Evolutionary conservation across 106 monocot species (phyloP), one percentile per base, ranked within the genome.

Genomic region (Acanthochlamys bracteata): DNA sequence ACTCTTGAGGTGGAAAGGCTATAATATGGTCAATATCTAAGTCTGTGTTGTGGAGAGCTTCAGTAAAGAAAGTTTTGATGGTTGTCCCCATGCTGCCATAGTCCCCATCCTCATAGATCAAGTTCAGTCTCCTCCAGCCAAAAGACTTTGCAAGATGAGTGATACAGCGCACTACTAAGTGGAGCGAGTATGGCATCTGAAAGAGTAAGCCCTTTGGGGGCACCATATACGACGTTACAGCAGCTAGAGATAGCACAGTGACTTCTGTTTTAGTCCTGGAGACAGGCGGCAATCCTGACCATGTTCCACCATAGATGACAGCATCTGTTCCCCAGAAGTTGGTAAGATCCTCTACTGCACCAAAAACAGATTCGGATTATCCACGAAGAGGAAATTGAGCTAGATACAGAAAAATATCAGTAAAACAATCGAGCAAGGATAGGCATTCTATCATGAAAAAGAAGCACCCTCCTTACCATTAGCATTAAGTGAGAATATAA

Each of bases 41-140:
- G 17, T n/a, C 61, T 11, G 27, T 20, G 15, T 4, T n/a, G 24
- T 4, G 61, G 7, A 61, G 61, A 14, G 61, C 61, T n/a, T 61
- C 33, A 39, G 12, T 15, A 0, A 61, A 40, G 14, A 61, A 14
- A 2, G 20, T 24, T 33, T 27, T 61, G 39, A 61, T 11, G 39
- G 9, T 61, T 61, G 39, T 39, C 6, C 39, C 27, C 4, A 61
- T n/a, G 39, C 39, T 61, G 14, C 16, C 27, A 39, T 61, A 39
- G 6, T 61, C 61, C 27, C 19, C 39, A 33, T 61, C 61, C 17
- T 61, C 15, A 39, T 61, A 61, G 17, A 61, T 40, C 12, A 61
- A 17, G 39, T 39, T 61, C n/a, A 27, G 39, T n/a, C 61, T 61
- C 39, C 39, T 27, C 25, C 25, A 39, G 1, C 20, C 40, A 39